Evolutionary conservation across 1,284 basidiomycete species (phyloP).

Genomic region (Apiotrichum gracile): DNA sequence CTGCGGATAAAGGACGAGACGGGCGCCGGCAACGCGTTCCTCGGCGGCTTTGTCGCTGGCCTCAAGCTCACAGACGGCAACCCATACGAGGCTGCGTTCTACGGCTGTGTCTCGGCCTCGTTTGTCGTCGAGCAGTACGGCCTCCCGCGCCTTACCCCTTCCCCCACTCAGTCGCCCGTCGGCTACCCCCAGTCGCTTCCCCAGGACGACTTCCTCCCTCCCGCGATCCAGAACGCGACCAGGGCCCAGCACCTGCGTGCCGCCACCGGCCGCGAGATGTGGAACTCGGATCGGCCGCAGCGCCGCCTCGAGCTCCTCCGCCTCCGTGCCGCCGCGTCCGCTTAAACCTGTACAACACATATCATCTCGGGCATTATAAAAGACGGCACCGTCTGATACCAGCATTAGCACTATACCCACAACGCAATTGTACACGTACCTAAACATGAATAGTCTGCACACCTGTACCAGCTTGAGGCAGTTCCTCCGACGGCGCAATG

Average conservation of each 20-base stretch:
- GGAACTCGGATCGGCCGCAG: conserved; percentile 34
- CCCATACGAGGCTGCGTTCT: conserved; percentile 33
- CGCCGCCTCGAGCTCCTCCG: conserved; percentile 14
- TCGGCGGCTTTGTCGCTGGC: conserved; percentile 42
- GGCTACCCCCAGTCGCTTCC: neutral
- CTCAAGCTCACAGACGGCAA: conserved; percentile 25
- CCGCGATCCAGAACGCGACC: neutral
- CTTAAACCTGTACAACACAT: neutral
- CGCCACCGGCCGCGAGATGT: conserved; percentile 16
- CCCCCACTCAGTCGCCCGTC: conserved; percentile 1
- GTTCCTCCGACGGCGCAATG: neutral
- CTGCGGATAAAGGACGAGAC: conserved; percentile 34
- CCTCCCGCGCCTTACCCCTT: conserved; percentile 17
- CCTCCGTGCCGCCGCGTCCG: neutral
- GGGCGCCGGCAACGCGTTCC: conserved; percentile 41
- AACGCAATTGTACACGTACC: neutral
- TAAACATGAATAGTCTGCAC: neutral
- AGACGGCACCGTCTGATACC: too few species aligned
- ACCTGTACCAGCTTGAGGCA: too few species aligned
- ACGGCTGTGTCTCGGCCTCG: conserved; percentile 39
- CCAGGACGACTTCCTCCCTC: too few species aligned
- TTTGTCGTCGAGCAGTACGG: conserved; percentile 42
- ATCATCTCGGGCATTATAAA: too few species aligned
- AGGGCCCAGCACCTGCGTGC: neutral
- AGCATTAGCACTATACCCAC: neutral